phyloP scores from a whole-genome alignment of 2,329 filamentous ascomycete species.

The Ophiostoma triangulosporum region DNA sequence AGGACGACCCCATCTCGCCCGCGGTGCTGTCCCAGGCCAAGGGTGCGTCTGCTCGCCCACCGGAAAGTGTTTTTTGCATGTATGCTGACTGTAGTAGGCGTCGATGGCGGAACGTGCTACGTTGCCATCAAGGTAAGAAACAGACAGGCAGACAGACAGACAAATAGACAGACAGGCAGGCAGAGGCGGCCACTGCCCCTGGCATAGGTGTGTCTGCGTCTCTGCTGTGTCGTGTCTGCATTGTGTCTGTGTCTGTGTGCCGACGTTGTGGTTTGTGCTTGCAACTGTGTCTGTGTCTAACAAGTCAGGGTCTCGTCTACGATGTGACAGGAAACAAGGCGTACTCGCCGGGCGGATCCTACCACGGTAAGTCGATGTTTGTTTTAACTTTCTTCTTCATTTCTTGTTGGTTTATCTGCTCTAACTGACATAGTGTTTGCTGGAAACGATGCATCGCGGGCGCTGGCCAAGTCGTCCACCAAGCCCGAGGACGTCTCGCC shows the following conservation, averaged over 20 bases:
- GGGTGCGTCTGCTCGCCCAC: slow-evolving; percentile 40
- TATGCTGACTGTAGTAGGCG: slow-evolving; percentile 31
- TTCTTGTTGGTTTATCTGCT: not conserved
- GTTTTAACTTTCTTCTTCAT: not conserved
- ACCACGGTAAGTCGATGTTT: slow-evolving; percentile 56
- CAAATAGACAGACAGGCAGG: not conserved
- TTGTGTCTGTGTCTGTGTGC: not conserved
- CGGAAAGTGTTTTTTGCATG: too few relatives aligned
- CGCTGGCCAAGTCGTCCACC: slow-evolving; percentile 72
- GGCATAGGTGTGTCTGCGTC: not conserved
- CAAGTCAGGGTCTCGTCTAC: slow-evolving; percentile 68
- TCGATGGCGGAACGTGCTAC: slow-evolving; percentile 50
- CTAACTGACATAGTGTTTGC: slow-evolving; percentile 60
- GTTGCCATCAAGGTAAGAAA: slow-evolving; percentile 51
- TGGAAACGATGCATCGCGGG: slow-evolving; percentile 90
- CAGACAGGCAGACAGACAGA: not conserved
- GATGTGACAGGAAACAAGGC: slow-evolving; percentile 84
- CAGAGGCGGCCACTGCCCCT: not conserved
- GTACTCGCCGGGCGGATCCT: slow-evolving; percentile 71
- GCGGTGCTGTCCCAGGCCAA: slow-evolving; percentile 71
- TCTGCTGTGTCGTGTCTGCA: not conserved
- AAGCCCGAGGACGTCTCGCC: slow-evolving; percentile 71
- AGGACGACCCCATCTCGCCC: slow-evolving; percentile 70
- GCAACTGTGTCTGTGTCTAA: not conserved
- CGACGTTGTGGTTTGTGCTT: not conserved